Evolutionary conservation across 306 rosid species (phyloP), one percentile per base, ranked within the genome.

Genomic region (Hippophae tibetana): DNA sequence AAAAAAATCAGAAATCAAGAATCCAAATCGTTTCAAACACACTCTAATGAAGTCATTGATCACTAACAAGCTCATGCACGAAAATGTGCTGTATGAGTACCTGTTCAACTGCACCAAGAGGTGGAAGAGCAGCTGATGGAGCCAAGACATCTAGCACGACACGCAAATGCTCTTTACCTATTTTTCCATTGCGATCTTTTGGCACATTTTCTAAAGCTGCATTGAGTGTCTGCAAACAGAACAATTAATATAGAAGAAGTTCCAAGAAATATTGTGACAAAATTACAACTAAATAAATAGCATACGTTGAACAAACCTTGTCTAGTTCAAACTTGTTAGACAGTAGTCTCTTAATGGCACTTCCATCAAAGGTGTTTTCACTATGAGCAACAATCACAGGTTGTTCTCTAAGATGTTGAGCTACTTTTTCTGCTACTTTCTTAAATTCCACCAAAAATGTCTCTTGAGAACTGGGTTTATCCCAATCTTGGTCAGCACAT

Each of bases 281-380:
- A 52, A 43, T 46, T 61, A 57, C 25, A 69, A 58, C 38, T n/a
- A 5, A 5, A 25, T 13, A 46, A 6, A 38, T 11, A 26, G 9
- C 8, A 9, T 7, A 53, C 18, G 47, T 8, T 10, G 56, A 31
- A 73, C 23, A 42, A 66, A 93, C 99, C 99, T 92, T 92, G 64
- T 92, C 96, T 14, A 88, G 61, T 66, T 92, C 99, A 54, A 92
- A 88, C 86, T 92, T 82, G 81, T 88, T 92, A 60, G 93, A 82
- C 49, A 92, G 42, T 31, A 92, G 75, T 70, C 93, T 86, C 83
- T 63, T 80, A 41, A 88, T 44, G 43, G 83, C 85, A 54, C 76
- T 83, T 66, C 99, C 96, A 69, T 88, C 99, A 72, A 88, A 85
- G 63, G 83, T 74, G 75, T 78, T 87, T 64, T 92, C 99, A 78